These are phyloP conservation scores for Penicillium verrucosum DNA, from an alignment of 2,329 filamentous ascomycete genomes.

Conservation along the genomic window DNA sequence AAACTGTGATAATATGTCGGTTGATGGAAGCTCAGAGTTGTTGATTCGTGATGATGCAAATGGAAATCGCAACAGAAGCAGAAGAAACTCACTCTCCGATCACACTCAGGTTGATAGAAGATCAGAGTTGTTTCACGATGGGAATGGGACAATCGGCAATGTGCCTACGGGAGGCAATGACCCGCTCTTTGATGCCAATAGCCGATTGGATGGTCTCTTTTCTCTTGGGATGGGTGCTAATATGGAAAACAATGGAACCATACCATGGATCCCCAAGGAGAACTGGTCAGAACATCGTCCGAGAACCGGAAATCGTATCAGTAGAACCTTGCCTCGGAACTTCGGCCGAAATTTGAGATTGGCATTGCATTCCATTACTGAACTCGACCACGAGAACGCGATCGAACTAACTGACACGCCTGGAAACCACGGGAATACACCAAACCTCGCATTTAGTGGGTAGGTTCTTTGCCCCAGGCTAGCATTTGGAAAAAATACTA, in stretches of 20 bases:
- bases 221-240: no score
- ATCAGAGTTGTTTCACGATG: not conserved
- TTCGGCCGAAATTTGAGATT: not conserved
- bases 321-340: conserved; percentile 2
- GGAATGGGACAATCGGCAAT: not conserved
- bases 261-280: not conserved
- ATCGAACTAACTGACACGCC: not conserved
- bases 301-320: not conserved
- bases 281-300: not conserved
- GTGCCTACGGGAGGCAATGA: not conserved
- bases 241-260: not conserved
- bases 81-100: not conserved
- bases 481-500: not conserved
- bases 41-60: not conserved
- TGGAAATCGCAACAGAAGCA: not conserved
- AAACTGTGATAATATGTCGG: not conserved
- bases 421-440: not conserved
- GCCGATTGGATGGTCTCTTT: not conserved
- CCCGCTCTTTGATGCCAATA: not conserved
- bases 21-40: not conserved
- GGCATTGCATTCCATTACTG: not conserved
- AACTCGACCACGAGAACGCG: not conserved
- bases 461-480: not conserved
- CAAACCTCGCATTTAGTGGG: not conserved
- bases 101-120: not conserved